phyloP scores from a whole-genome alignment of 768 basidiomycete genomes.

The Xerocomellus amylosporus region DNA sequence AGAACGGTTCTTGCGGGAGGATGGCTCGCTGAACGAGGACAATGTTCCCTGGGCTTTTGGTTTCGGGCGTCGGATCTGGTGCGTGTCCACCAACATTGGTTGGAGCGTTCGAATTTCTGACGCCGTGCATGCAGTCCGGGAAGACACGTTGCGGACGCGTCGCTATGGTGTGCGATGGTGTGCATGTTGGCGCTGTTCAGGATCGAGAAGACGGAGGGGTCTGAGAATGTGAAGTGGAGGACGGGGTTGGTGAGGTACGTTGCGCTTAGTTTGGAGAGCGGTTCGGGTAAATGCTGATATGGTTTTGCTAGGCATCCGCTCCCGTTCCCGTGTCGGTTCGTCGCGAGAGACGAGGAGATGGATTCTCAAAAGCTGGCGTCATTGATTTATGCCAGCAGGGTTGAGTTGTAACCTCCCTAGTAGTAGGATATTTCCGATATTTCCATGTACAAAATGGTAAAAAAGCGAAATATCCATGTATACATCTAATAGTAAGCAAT shows the following conservation, averaged over 20 bases:
- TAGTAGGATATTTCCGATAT: too few relatives aligned
- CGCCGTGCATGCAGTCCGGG: conserved; percentile 9
- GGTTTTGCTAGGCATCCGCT: conserved; percentile 7
- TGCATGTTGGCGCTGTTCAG: conserved; percentile 13
- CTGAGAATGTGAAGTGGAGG: conserved; percentile 17
- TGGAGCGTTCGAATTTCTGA: not conserved
- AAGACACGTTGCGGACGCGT: conserved; percentile 21
- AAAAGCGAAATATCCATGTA: too few relatives aligned
- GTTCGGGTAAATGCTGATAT: too few relatives aligned
- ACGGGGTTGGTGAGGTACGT: conserved; percentile 14
- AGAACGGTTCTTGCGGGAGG: too few relatives aligned
- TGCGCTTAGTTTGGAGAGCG: too few relatives aligned
- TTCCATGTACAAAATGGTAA: too few relatives aligned
- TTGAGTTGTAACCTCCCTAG: too few relatives aligned
- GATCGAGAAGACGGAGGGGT: conserved; percentile 11
- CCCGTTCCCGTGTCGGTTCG: too few relatives aligned
- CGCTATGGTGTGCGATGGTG: conserved; percentile 21
- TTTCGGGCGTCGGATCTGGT: conserved; percentile 25
- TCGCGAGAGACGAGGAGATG: too few relatives aligned
- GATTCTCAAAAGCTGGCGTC: too few relatives aligned
- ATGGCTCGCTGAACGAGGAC: conserved; percentile 17
- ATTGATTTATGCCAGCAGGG: too few relatives aligned
- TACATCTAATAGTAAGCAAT: too few relatives aligned
- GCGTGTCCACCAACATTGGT: not conserved
- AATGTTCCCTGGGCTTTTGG: conserved; percentile 13